Conservation (phyloP, 352 stramenopile genomes). For the Pythium folliculosum region DNA sequence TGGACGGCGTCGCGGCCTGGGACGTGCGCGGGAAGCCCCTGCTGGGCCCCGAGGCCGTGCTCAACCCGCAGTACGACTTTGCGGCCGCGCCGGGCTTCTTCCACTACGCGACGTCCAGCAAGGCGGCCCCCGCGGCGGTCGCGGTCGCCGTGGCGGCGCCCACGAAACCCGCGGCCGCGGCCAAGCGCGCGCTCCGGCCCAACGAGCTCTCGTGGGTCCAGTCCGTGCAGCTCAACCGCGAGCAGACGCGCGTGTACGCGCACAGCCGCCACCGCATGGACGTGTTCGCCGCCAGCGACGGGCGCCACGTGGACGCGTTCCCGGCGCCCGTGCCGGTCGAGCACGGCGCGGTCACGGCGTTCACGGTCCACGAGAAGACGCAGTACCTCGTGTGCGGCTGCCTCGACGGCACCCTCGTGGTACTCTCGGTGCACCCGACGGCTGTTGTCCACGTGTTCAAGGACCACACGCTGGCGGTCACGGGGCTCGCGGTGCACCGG, state of each 20-base stretch:
- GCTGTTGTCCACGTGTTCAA: conserved; percentile 68
- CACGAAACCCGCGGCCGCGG: not conserved
- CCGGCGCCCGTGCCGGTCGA: conserved; percentile 50
- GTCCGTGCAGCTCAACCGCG: conserved; percentile 47
- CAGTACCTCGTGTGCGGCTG: conserved; percentile 70
- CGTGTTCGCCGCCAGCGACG: conserved; percentile 55
- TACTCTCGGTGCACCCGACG: conserved; percentile 59
- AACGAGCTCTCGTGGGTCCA: conserved; percentile 44
- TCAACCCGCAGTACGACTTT: conserved; percentile 69
- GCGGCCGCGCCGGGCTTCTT: conserved; percentile 53
- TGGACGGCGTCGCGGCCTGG: conserved; percentile 69
- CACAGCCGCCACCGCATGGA: conserved; percentile 51
- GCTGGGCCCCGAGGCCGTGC: conserved; percentile 34
- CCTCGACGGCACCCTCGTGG: conserved; percentile 53
- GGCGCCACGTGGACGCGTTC: conserved; percentile 51
- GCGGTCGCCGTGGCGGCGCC: not conserved
- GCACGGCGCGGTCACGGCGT: conserved; percentile 60
- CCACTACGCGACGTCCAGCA: conserved; percentile 4
- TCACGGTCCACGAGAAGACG: conserved; percentile 64
- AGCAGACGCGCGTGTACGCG: conserved; percentile 48
- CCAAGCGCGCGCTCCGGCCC: conserved; percentile 18
- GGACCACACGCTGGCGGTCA: conserved; percentile 64
- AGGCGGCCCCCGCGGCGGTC: not conserved
- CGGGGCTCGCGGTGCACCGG: conserved; percentile 49
- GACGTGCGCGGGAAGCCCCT: conserved; percentile 50